phyloP scores from a whole-genome alignment of 1,139 yeast genomes.

The Debaryomyces udenii region DNA sequence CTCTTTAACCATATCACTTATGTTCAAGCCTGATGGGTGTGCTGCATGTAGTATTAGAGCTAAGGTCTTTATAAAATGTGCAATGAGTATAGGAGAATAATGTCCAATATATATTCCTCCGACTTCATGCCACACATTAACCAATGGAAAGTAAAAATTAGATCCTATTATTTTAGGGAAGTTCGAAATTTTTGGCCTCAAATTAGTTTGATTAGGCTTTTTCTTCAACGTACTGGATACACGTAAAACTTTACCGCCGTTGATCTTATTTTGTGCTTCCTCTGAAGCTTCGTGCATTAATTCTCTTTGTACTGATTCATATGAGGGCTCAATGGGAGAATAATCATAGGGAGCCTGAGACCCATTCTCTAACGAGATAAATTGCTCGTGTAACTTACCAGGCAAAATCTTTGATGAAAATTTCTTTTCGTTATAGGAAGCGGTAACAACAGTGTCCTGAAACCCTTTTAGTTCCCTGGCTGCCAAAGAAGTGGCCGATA shows the following conservation, averaged over 20 bases:
- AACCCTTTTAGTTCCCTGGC: slow-evolving; percentile 64
- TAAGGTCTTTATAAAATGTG: slow-evolving; percentile 63
- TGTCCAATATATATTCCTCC: slow-evolving; percentile 50
- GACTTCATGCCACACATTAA: slow-evolving; percentile 55
- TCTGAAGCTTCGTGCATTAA: slow-evolving; percentile 42
- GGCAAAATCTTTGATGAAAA: slow-evolving; percentile 54
- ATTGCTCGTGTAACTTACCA: slow-evolving; percentile 43
- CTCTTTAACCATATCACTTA: slow-evolving; percentile 62
- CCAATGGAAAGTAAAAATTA: slow-evolving; percentile 57
- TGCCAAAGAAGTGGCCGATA: slow-evolving; percentile 59
- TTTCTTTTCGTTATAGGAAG: slow-evolving; percentile 32
- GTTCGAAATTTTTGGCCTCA: slow-evolving; percentile 24
- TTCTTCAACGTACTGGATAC: slow-evolving; percentile 44
- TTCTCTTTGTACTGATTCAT: slow-evolving; percentile 30
- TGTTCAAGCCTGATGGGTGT: slow-evolving; percentile 53
- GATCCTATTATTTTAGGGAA: slow-evolving; percentile 52
- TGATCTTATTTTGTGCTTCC: slow-evolving; percentile 42
- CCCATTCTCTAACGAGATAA: slow-evolving; percentile 15
- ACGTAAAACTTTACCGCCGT: slow-evolving; percentile 54
- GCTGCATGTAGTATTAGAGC: slow-evolving; percentile 59
- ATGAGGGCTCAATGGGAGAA: slow-evolving; percentile 7
- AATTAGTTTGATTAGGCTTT: slow-evolving; percentile 11
- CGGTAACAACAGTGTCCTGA: slow-evolving; percentile 47
- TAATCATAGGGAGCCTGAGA: slow-evolving; percentile 10
- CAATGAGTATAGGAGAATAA: slow-evolving; percentile 55